Conservation (phyloP, 2,329 filamentous ascomycete genomes). For the Alternaria hordeiaustralica region DNA sequence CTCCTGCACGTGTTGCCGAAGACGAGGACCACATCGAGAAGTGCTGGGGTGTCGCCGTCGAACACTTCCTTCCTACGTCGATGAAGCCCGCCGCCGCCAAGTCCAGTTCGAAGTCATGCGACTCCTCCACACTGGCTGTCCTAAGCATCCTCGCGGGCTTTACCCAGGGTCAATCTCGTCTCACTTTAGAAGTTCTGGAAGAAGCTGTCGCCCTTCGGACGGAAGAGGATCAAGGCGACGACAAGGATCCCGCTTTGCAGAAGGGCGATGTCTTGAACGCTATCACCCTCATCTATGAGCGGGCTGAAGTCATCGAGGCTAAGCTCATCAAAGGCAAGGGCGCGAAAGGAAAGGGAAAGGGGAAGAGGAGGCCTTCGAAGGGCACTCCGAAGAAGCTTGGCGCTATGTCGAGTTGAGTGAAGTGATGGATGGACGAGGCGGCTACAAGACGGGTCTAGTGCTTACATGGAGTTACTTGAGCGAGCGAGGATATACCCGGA, state of each 20-base stretch:
- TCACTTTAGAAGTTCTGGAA: conserved; percentile 3
- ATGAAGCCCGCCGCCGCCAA: not conserved
- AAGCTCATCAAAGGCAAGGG: conserved; percentile 14
- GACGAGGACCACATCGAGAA: conserved; percentile 1
- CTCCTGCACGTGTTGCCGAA: not conserved
- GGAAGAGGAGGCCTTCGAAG: conserved; percentile 3
- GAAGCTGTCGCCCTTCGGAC: conserved; percentile 10
- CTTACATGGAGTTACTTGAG: not conserved
- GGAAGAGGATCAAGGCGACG: not conserved
- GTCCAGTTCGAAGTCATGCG: not conserved
- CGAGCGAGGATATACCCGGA: not conserved
- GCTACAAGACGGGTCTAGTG: no score
- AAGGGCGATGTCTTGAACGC: conserved; percentile 12
- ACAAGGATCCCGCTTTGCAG: not conserved
- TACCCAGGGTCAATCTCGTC: conserved; percentile 13
- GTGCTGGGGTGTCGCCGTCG: conserved; percentile 5
- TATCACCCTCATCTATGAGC: conserved; percentile 13
- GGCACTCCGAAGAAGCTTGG: conserved; percentile 3
- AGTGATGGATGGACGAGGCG: not conserved
- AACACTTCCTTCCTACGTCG: conserved; percentile 1
- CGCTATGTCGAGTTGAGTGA: not conserved
- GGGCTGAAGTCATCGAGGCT: conserved; percentile 6
- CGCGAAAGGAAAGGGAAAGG: conserved; percentile 10
- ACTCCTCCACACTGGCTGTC: not conserved
- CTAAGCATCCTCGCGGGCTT: conserved; percentile 5